Conservation (phyloP, 176 grass and related monocot species). For the Carex cristatella region DNA sequence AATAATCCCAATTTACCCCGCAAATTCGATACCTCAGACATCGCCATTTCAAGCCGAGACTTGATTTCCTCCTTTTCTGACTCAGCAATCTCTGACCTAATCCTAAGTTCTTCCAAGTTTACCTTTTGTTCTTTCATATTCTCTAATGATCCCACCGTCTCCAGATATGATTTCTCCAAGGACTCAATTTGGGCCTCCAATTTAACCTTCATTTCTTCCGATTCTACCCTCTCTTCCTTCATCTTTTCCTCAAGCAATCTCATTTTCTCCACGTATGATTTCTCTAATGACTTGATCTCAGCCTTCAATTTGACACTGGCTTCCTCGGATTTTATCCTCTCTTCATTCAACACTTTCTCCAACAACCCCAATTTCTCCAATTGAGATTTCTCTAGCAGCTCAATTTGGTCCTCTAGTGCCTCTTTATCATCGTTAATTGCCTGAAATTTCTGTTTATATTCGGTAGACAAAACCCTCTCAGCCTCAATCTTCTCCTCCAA, state of each 20-base stretch:
- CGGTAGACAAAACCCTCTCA: conserved; percentile 42
- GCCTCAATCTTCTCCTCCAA: conserved; percentile 51
- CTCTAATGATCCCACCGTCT: conserved; percentile 51
- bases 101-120: conserved; percentile 54
- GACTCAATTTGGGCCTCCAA: conserved; percentile 58
- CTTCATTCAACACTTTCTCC: conserved; percentile 49
- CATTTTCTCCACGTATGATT: conserved; percentile 41
- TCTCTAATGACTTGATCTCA: conserved; percentile 34
- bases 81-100: conserved; percentile 48
- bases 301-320: conserved; percentile 35
- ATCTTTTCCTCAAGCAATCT: conserved; percentile 50
- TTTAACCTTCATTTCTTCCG: conserved; percentile 48
- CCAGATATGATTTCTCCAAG: conserved; percentile 39
- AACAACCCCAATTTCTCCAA: conserved; percentile 33
- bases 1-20: conserved; percentile 46
- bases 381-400: conserved; percentile 35
- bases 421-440: conserved; percentile 36
- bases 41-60: conserved; percentile 50
- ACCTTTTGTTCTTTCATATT: conserved; percentile 50
- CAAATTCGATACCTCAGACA: conserved; percentile 46
- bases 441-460: conserved; percentile 51
- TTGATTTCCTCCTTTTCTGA: conserved; percentile 41
- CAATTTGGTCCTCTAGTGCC: conserved; percentile 45
- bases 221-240: conserved; percentile 60
- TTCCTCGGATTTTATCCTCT: conserved; percentile 40